Conservation (phyloP, 2,329 filamentous ascomycete species). For the Pseudopithomyces maydicus region DNA sequence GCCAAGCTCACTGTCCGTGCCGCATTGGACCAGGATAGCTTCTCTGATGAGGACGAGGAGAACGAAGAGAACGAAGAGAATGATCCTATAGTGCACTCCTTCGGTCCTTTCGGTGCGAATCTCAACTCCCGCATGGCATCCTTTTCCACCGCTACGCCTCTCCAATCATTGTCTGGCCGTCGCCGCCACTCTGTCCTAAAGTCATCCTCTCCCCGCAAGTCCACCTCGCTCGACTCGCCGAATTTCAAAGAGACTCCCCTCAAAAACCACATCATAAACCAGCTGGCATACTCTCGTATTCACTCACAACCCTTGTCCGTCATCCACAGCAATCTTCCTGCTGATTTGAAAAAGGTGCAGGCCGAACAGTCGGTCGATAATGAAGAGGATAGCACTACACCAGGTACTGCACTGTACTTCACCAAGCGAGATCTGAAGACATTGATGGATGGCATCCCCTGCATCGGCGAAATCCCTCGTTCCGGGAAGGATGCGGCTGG, state of each 20-base stretch:
- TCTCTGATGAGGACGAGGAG: conserved; percentile 81
- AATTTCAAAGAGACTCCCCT: conserved; percentile 55
- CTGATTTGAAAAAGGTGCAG: conserved; percentile 50
- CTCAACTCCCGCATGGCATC: conserved; percentile 81
- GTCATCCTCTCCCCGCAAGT: conserved; percentile 38
- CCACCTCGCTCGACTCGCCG: conserved; percentile 25
- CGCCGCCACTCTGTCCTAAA: conserved; percentile 31
- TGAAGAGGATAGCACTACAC: conserved; percentile 20
- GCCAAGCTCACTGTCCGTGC: conserved; percentile 33
- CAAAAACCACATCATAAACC: conserved; percentile 89
- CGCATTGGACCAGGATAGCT: conserved; percentile 59
- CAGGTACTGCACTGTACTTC: conserved; percentile 34
- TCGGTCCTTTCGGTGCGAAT: conserved; percentile 87
- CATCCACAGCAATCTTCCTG: conserved; percentile 86
- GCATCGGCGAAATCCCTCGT: conserved; percentile 85
- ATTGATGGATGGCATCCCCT: conserved; percentile 74
- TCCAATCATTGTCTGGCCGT: conserved; percentile 40
- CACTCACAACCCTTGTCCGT: conserved; percentile 89
- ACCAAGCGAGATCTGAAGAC: conserved; percentile 62
- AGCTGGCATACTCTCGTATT: conserved; percentile 90
- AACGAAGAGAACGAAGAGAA: conserved; percentile 99
- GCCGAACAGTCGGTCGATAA: conserved; percentile 27
- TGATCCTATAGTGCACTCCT: conserved; percentile 89
- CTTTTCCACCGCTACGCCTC: conserved; percentile 70
- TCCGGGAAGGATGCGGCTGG: conserved; percentile 96